Evolutionary conservation across 2,329 filamentous ascomycete species (phyloP), one percentile per base, ranked within the genome.

Genomic region (Aspergillus oerlinghausenensis): DNA sequence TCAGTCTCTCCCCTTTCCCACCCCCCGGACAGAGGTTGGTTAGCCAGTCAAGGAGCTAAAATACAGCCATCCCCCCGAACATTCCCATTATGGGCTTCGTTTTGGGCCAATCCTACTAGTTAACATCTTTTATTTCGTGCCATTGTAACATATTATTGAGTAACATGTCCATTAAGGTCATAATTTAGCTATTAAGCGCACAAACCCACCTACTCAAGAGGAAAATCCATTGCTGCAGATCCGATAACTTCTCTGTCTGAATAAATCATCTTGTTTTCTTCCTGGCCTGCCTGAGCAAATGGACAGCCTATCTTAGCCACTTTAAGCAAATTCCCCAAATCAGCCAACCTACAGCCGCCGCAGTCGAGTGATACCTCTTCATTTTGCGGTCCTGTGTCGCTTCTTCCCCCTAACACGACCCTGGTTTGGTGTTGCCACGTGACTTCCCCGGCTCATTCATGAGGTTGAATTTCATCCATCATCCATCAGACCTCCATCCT

Each of bases 401-500:
- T 25, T 47, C 40, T 21, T 43, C 40, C 40, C 42, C 19, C 43
- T 8, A 21, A 7, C 29, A 45, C 51, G 32, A 52, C 51, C 51
- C 40, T 47, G 51, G n/a, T 19, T 26, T 32, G 23, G 40, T 11
- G 2, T 26, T 35, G 17, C 51, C 51, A 52, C 51, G 51, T 52
- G 51, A 52, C 51, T 45, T 47, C 28, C 6, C 42, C 32, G 51
- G 29, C 25, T n/a, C 29, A 25, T 51, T 23, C 43, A 11, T 47
- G 43, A 47, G 23, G 43, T 26, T 47, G 43, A 47, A 47, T 17
- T 17, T 7, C 32, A 38, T 26, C 43, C 43, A 23, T 47, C 43
- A 47, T n/a, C 43, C 63, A 10, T 53, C 61, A n/a, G 0, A 56
- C 29, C 51, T 71, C 70, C 51, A 73, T 57, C n/a, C 63, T 64